Evolutionary conservation across 148 eudicot species (phyloP), one percentile per base, ranked within the genome.

Genomic region (Dianthus caryophyllus): DNA sequence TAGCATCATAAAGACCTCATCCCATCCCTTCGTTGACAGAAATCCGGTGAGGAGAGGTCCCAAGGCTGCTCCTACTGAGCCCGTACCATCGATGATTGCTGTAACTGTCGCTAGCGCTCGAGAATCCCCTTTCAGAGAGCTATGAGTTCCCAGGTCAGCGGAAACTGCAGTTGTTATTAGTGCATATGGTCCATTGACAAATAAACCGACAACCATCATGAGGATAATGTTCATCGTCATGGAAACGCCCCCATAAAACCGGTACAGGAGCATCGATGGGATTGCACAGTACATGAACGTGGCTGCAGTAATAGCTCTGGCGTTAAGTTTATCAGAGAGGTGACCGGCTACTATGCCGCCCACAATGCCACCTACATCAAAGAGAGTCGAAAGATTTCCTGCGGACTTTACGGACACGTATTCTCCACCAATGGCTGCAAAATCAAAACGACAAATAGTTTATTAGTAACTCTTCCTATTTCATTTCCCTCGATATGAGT

Each of bases 161-260:
- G 98, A 94, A 66, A 94, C 98, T 31, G 98, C 98, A 14, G 98
- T 94, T 17, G 98, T 94, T 61, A 94, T 94, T 31, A 94, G 97
- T 62, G 98, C 97, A 68, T 94, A 94, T 0, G 98, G 98, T 31
- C 98, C 98, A 51, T 94, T 94, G 31, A 94, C 83, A 58, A 83
- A 85, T 54, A 94, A 74, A 15, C 98, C 98, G 48, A 87, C 90
- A 20, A 86, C 56, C 83, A 94, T 87, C 98, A 94, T 94, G 13
- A 94, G 95, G 53, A 78, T 24, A 66, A 90, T 84, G 79, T 94
- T 94, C 61, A 73, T n/a, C 11, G 88, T 68, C 82, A 73, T 74
- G 51, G 98, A 94, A 44, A 79, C 47, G 43, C 61, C 77, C 44
- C 98, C 98, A 53, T 88, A 94, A 56, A 68, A 46, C n/a, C 92